phyloP scores from a whole-genome alignment of 164 flowering plant genomes.

The Euptelea pleiosperma region DNA sequence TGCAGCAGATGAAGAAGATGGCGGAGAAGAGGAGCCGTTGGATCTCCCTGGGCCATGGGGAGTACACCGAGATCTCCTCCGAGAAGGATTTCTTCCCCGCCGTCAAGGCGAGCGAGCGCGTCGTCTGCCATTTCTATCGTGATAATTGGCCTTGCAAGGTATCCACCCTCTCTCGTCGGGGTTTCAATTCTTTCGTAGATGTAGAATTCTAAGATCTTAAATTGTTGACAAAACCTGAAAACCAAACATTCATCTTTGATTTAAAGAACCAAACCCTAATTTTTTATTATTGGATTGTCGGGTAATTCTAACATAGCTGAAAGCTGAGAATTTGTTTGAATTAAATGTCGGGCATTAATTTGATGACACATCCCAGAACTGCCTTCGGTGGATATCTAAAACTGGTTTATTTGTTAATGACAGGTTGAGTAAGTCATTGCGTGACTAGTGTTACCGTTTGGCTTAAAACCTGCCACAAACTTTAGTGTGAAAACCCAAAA shows the following conservation, averaged over 20 bases:
- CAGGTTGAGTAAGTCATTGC: too few species aligned
- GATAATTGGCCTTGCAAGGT: slow-evolving; percentile 99
- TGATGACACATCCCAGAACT: too few species aligned
- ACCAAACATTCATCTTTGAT: neutral
- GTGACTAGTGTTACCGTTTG: too few species aligned
- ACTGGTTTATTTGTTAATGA: too few species aligned
- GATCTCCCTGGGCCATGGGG: slow-evolving; percentile 94
- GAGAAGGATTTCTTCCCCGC: slow-evolving; percentile 90
- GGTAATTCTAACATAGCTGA: neutral
- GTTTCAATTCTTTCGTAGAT: neutral
- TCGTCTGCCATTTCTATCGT: slow-evolving; percentile 95
- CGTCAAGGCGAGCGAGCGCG: slow-evolving; percentile 95
- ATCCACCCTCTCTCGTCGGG: neutral
- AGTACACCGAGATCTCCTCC: slow-evolving; percentile 71
- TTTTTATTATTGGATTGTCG: neutral
- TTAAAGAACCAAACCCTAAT: neutral
- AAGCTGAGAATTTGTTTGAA: too few species aligned
- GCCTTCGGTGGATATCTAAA: too few species aligned
- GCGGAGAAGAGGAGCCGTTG: slow-evolving; percentile 94
- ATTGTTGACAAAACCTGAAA: neutral
- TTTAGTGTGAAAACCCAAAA: too few species aligned
- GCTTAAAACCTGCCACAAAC: too few species aligned
- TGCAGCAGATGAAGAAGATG: slow-evolving; percentile 95
- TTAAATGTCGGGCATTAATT: too few species aligned
- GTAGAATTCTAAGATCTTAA: neutral